Conservation (phyloP, 345 rosid genomes). For the Corchorus capsularis region DNA sequence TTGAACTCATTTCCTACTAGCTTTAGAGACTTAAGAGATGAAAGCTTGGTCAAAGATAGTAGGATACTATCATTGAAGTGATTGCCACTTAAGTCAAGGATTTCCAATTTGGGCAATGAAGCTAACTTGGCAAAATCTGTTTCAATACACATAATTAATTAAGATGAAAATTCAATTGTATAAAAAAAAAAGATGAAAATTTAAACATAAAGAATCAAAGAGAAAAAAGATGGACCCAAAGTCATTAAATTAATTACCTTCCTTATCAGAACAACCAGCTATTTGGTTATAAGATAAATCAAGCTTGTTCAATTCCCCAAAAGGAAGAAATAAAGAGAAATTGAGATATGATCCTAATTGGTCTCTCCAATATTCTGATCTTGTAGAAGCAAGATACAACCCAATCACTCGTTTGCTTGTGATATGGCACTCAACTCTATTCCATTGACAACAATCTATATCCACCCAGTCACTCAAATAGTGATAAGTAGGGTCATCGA, state of each 20-base stretch:
- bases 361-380: neutral
- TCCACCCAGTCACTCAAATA: neutral
- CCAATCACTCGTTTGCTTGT: neutral
- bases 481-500: neutral
- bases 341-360: neutral
- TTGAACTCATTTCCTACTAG: neutral
- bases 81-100: neutral
- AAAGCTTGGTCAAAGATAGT: neutral
- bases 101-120: no score
- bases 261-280: neutral
- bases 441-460: constrained; percentile 5
- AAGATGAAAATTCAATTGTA: no score
- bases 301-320: constrained; percentile 2
- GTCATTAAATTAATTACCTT: neutral
- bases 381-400: neutral
- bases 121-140: no score
- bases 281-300: neutral
- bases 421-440: neutral
- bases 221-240: neutral
- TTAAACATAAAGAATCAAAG: neutral
- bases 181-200: no score
- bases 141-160: no score
- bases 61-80: neutral
- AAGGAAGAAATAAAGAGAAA: constrained; percentile 9
- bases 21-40: neutral